Percentiles rank a stretch among this genome's conserved stretches.
Evolutionary conservation across 305 asterid species (phyloP).

Genomic region (Andrographis paniculata): DNA sequence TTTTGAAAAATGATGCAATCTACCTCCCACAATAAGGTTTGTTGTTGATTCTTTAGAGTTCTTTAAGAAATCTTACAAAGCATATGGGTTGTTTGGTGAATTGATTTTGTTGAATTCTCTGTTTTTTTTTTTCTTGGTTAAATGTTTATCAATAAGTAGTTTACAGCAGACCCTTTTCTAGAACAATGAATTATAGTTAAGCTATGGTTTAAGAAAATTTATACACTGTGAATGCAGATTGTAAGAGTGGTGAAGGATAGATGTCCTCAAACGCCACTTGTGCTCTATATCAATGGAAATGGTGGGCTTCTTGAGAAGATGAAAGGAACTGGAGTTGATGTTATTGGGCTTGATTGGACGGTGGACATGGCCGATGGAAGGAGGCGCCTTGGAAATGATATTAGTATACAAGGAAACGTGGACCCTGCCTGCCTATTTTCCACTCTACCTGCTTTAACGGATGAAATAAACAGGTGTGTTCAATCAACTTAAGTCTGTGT

Average conservation of each 20-base stretch:
- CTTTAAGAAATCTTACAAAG: too few species aligned
- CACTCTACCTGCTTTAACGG: constrained; percentile 67
- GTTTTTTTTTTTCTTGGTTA: too few species aligned
- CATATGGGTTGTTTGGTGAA: too few species aligned
- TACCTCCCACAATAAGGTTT: too few species aligned
- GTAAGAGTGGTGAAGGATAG: constrained; percentile 50
- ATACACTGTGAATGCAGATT: constrained; percentile 44
- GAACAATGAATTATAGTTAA: background rate
- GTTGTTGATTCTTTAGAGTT: too few species aligned
- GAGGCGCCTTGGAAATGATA: constrained; percentile 62
- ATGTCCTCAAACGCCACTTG: constrained; percentile 84
- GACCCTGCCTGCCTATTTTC: constrained; percentile 80
- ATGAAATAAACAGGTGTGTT: constrained; percentile 64
- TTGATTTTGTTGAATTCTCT: too few species aligned
- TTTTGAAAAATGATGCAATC: too few species aligned
- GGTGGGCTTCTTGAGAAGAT: constrained; percentile 86
- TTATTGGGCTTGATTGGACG: constrained; percentile 91
- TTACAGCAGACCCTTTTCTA: too few species aligned
- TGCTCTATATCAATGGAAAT: constrained; percentile 82
- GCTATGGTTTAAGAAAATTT: background rate
- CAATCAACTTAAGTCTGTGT: constrained; percentile 8
- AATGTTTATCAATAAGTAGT: too few species aligned
- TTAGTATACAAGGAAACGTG: constrained; percentile 81
- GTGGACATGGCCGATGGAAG: constrained; percentile 87
- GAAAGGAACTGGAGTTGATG: constrained; percentile 85